Percentiles rank a stretch among this genome's conserved stretches.
phyloP scores from a whole-genome alignment of 225 moss, liverwort and hornwort genomes.

The Physcomitrellopsis africana region DNA sequence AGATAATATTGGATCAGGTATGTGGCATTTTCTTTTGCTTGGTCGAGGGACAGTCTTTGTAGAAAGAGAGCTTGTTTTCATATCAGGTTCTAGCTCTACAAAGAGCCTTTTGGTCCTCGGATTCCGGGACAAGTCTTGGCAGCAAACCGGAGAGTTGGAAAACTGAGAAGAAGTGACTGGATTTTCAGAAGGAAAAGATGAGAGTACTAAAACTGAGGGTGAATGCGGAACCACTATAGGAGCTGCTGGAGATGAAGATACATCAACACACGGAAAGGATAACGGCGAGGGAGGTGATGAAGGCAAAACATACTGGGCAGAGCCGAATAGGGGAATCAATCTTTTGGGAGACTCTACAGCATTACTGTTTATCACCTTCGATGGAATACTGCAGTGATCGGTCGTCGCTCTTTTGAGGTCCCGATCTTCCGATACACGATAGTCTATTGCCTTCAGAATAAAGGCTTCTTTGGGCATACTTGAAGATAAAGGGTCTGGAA shows the following conservation, averaged over 20 bases:
- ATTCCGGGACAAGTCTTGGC: conserved; percentile 13
- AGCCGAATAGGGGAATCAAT: conserved; percentile 64
- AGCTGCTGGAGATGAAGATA: conserved; percentile 20
- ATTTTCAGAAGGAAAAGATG: conserved; percentile 13
- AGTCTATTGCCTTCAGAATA: conserved; percentile 29
- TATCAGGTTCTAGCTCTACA: conserved; percentile 9
- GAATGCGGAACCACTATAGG: conserved; percentile 7
- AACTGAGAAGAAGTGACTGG: conserved; percentile 9
- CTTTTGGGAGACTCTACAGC: conserved; percentile 28
- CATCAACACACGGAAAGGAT: conserved; percentile 6
- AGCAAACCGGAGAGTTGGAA: background rate
- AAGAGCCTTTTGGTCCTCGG: conserved; percentile 35
- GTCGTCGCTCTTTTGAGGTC: conserved; percentile 41
- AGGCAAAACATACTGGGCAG: conserved; percentile 59
- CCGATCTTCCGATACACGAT: conserved; percentile 23
- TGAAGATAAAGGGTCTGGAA: background rate
- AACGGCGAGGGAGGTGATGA: conserved; percentile 62
- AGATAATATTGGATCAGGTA: conserved; percentile 18
- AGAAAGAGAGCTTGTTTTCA: background rate
- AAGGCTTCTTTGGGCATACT: conserved; percentile 30
- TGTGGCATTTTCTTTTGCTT: background rate
- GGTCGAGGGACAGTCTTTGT: background rate
- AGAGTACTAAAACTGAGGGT: background rate
- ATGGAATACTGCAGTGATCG: conserved; percentile 27
- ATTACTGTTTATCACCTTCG: conserved; percentile 9